Evolutionary conservation across 805 yeast genomes (phyloP), one percentile per base, ranked within the genome.

Genomic region (Saturnispora sekii): DNA sequence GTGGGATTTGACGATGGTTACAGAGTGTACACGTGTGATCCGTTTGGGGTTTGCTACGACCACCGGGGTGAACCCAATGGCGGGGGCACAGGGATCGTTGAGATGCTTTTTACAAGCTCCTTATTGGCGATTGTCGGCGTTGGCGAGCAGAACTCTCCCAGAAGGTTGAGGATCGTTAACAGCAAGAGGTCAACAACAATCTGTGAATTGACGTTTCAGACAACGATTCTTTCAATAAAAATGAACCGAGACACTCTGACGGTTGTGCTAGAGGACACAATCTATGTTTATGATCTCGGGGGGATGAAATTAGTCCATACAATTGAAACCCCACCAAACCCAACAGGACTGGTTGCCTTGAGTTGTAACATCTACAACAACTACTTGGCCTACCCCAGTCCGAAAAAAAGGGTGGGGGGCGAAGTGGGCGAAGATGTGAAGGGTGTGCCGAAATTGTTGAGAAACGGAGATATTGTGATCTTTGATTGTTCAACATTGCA

Each of bases 131-230:
- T 88, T 5, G 95, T 87, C 2, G 93, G 90, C 6, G 70, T 78
- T 44, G 95, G 94, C 2, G 84, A 80, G 49, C 79, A 84, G 5
- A 57, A 72, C 1, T 80, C 87, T 10, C 96, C 97, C n/a, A 70
- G 97, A 49, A 73, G 90, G 50, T 70, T 90, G 49, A 81, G 80
- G 57, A 79, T 90, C 46, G 70, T 90, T 45, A 93, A 90, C 63
- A 85, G 96, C 2, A 86, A 86, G 61, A 73, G 62, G 61, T 63
- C 62, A 38, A 61, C 84, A 2, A 74, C 77, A 1, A 87, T 90
- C 16, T 90, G 97, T 63, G 97, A 90, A 57, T 67, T 90, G 53
- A 81, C 94, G 1, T 90, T 90, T 61, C 94, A 96, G 1, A 79
- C 87, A 3, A 69, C 81, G 5, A 82, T 90, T 9, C 66, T 84